phyloP scores from a whole-genome alignment of 2,329 filamentous ascomycete genomes.

The Pseudopyrenochaeta lycopersici region DNA sequence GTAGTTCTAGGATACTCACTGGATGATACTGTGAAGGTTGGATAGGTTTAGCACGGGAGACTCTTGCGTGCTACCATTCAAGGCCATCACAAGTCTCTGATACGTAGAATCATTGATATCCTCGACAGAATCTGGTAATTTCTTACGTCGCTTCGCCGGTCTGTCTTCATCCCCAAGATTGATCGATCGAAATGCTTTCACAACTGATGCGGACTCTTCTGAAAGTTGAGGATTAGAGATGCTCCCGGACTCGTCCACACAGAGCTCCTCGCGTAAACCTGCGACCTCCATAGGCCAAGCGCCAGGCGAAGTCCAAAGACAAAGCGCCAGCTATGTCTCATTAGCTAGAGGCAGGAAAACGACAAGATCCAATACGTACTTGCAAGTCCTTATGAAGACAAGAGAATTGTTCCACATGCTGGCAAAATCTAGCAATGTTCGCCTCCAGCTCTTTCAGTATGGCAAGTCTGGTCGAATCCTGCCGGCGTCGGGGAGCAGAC shows the following conservation, averaged over 20 bases:
- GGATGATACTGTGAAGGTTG: slow-evolving; percentile 33
- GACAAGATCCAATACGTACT: slow-evolving; percentile 24
- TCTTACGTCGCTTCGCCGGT: slow-evolving; percentile 42
- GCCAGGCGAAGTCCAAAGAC: slow-evolving; percentile 42
- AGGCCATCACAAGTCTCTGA: slow-evolving; percentile 24
- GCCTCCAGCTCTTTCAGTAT: slow-evolving; percentile 26
- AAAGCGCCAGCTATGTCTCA: slow-evolving; percentile 38
- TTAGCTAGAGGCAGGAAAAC: slow-evolving; percentile 9
- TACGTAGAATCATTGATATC: slow-evolving; percentile 23
- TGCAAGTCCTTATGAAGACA: slow-evolving; percentile 41
- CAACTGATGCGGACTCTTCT: slow-evolving; percentile 22
- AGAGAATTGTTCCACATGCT: slow-evolving; percentile 23
- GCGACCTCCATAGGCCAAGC: slow-evolving; percentile 35
- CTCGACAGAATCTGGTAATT: slow-evolving; percentile 18
- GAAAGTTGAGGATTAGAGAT: slow-evolving; percentile 37
- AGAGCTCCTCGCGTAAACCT: slow-evolving; percentile 32
- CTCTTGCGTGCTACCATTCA: slow-evolving; percentile 36
- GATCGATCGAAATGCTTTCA: slow-evolving; percentile 25
- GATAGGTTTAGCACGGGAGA: slow-evolving; percentile 30
- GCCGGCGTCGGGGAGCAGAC: not conserved
- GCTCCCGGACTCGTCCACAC: slow-evolving; percentile 18
- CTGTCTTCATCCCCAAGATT: slow-evolving; percentile 30
- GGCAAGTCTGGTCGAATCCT: slow-evolving; percentile 7
- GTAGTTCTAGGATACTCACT: slow-evolving; percentile 25
- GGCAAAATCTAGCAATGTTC: slow-evolving; percentile 27